Evolutionary conservation across 345 rosid species (phyloP).

Genomic region (Eucalyptus pumila): DNA sequence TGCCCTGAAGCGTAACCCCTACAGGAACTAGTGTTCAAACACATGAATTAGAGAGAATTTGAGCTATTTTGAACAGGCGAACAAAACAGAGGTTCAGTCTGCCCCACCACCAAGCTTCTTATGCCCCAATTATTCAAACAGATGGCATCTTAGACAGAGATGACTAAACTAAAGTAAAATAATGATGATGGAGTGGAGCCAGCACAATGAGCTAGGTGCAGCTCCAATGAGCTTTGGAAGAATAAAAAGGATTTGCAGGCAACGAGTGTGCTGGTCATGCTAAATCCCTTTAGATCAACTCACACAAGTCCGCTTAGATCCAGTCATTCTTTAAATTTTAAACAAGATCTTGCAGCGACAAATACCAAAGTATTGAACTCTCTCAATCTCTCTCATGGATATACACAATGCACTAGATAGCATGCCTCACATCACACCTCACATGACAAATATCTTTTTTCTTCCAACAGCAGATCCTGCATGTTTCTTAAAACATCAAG

Average conservation of each 20-base stretch:
- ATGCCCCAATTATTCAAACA: background rate
- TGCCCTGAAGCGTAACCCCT: background rate
- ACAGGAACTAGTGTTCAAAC: background rate
- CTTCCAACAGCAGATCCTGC: background rate
- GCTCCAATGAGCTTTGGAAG: background rate
- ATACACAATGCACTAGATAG: background rate
- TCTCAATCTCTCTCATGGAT: background rate
- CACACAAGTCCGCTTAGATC: background rate
- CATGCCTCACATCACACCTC: background rate
- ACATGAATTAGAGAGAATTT: background rate
- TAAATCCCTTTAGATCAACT: background rate
- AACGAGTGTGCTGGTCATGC: background rate
- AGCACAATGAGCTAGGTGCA: background rate
- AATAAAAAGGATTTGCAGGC: background rate
- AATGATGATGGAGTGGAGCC: background rate
- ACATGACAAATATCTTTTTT: background rate
- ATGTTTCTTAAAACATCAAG: background rate
- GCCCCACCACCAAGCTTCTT: background rate
- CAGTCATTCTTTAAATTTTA: background rate
- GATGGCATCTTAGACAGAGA: background rate
- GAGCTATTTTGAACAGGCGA: background rate
- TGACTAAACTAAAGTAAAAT: background rate
- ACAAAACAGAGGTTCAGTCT: background rate
- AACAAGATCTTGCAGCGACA: background rate
- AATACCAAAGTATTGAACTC: background rate